Conservation (phyloP, 331 rosid genomes). For the Erythrophleum ivorense region DNA sequence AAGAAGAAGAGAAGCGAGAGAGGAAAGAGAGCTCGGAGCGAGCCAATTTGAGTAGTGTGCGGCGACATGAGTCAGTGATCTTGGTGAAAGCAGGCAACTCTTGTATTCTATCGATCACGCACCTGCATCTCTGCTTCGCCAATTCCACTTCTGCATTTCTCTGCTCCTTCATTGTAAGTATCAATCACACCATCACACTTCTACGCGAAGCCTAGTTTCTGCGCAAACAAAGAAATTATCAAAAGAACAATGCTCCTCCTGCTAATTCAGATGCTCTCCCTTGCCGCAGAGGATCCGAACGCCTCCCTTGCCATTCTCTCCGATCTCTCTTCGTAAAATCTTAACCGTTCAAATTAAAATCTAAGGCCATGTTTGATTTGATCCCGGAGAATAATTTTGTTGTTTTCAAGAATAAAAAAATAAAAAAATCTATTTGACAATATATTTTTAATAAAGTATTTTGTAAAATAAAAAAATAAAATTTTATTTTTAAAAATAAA, state of each 20-base stretch:
- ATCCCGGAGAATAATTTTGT: no score
- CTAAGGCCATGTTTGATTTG: no score
- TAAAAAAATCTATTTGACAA: no score
- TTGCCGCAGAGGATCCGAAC: no score
- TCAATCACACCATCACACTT: background rate
- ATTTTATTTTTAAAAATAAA: no score
- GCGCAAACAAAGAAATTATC: background rate
- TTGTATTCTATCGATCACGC: conserved; percentile 57
- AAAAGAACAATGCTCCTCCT: background rate
- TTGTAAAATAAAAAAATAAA: no score
- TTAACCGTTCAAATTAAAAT: no score
- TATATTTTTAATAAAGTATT: no score
- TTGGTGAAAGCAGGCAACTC: conserved; percentile 57
- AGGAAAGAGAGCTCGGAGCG: conserved; percentile 77
- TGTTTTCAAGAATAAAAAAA: no score
- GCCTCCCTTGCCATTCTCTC: no score
- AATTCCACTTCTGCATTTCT: conserved; percentile 52
- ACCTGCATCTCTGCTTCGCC: conserved; percentile 82
- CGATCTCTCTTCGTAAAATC: no score
- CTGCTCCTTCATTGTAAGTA: conserved; percentile 35
- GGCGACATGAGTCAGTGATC: conserved; percentile 66
- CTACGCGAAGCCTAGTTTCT: background rate
- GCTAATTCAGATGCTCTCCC: no score
- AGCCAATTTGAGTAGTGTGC: conserved; percentile 77
- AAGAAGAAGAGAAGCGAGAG: conserved; percentile 49